Evolutionary conservation across 352 stramenopile species (phyloP).

Genomic region (Pelagophyceae sp.): DNA sequence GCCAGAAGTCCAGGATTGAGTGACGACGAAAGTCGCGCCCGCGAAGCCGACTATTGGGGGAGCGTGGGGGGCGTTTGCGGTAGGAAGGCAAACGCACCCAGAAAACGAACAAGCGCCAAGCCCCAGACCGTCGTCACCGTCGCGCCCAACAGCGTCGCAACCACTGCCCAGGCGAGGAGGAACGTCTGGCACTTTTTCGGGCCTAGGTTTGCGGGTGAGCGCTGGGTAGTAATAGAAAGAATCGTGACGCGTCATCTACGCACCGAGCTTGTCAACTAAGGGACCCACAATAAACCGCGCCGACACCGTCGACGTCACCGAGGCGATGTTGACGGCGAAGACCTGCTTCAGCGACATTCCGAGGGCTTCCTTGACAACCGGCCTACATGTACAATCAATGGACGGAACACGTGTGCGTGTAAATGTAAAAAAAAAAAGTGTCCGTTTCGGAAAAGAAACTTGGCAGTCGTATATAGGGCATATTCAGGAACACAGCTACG

Average conservation of each 20-base stretch:
- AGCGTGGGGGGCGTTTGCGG: no score
- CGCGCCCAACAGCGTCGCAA: conserved; percentile 60
- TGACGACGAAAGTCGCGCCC: conserved; percentile 80
- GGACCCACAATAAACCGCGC: conserved; percentile 71
- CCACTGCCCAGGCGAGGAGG: conserved; percentile 62
- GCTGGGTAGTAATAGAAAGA: no score
- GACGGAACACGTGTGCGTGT: no score
- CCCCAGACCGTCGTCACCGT: conserved; percentile 59
- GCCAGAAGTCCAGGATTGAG: conserved; percentile 85
- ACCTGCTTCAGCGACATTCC: conserved; percentile 67
- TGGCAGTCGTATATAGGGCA: no score
- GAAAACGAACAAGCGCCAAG: conserved; percentile 73
- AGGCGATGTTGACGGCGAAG: conserved; percentile 71
- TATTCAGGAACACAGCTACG: no score
- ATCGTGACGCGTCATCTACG: no score
- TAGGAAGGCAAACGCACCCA: no score
- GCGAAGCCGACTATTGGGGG: conserved; percentile 81
- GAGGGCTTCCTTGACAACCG: conserved; percentile 68
- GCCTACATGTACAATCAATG: no score
- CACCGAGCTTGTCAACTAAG: conserved; percentile 70
- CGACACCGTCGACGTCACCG: conserved; percentile 70
- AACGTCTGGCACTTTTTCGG: conserved; percentile 56
- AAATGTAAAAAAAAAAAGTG: no score
- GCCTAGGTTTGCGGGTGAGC: no score
- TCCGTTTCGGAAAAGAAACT: no score